phyloP scores from a whole-genome alignment of 2,329 filamentous ascomycete genomes.

The Fusarium graminum region DNA sequence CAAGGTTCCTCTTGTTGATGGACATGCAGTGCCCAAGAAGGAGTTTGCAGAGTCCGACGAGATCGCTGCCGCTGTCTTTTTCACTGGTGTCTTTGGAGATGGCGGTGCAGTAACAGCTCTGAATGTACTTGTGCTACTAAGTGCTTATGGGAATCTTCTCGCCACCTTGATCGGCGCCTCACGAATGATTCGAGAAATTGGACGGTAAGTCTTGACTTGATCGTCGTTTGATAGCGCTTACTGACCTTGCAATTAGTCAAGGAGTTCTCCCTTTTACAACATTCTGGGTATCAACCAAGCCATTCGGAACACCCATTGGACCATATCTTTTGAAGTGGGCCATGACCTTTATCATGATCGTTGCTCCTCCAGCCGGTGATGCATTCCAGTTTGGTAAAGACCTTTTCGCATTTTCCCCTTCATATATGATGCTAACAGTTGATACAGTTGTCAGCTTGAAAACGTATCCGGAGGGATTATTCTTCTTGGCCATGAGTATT shows the following conservation, averaged over 20 bases:
- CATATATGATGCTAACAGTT: background rate
- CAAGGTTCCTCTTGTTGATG: background rate
- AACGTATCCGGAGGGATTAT: constrained; percentile 70
- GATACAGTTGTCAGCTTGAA: constrained; percentile 66
- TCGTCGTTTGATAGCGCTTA: background rate
- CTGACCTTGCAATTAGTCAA: constrained; percentile 61
- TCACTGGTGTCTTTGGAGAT: constrained; percentile 68
- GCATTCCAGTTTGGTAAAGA: constrained; percentile 62
- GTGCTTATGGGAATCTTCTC: constrained; percentile 70
- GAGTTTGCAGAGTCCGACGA: constrained; percentile 65
- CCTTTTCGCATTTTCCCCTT: no score
- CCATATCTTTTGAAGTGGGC: constrained; percentile 70
- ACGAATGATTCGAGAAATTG: constrained; percentile 71
- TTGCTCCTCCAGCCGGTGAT: constrained; percentile 71
- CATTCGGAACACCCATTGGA: constrained; percentile 72
- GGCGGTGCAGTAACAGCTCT: constrained; percentile 57
- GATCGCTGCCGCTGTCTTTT: constrained; percentile 71
- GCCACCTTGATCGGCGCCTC: constrained; percentile 68
- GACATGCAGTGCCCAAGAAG: constrained; percentile 60
- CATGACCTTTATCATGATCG: constrained; percentile 70
- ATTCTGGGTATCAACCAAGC: constrained; percentile 73
- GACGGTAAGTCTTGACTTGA: background rate
- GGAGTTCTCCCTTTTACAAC: constrained; percentile 70
- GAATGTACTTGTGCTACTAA: constrained; percentile 69
- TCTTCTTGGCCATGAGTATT: constrained; percentile 67